Conservation (phyloP, 441 rosid genomes). For the Dalechampia spathulata region DNA sequence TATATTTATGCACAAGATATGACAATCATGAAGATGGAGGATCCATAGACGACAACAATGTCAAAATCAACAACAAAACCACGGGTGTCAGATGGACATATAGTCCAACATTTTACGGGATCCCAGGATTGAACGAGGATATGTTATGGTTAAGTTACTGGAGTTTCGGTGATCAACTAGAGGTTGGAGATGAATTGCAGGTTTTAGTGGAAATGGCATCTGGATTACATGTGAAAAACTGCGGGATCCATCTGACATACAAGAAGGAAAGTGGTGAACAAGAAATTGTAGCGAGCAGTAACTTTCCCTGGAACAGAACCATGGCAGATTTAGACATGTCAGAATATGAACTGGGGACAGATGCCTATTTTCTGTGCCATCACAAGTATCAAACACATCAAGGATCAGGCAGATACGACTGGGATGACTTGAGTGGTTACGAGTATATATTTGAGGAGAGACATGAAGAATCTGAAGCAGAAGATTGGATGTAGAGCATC, state of each 20-base stretch:
- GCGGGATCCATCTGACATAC: constrained; percentile 5
- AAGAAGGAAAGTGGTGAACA: neutral
- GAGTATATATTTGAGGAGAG: constrained; percentile 8
- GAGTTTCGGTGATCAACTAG: constrained; percentile 13
- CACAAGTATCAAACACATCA: constrained; percentile 15
- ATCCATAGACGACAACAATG: neutral
- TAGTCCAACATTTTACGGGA: constrained; percentile 14
- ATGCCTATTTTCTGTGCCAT: constrained; percentile 12
- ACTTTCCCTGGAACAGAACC: neutral
- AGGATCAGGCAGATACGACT: constrained; percentile 12
- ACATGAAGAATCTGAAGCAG: neutral
- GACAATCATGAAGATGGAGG: neutral
- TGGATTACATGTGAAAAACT: constrained; percentile 9
- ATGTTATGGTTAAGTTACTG: constrained; percentile 23
- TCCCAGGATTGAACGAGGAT: neutral
- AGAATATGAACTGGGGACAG: constrained; percentile 11
- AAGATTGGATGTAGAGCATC: neutral
- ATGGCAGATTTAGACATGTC: constrained; percentile 6
- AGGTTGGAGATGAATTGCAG: constrained; percentile 12
- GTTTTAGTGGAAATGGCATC: constrained; percentile 5
- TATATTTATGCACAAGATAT: constrained; percentile 11
- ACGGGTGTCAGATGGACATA: constrained; percentile 11
- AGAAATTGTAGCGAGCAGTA: neutral
- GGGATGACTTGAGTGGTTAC: constrained; percentile 10
- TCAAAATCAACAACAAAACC: constrained; percentile 6